These are phyloP conservation scores for Mycena rosella DNA, from an alignment of 768 basidiomycete species.

Conservation along the genomic window DNA sequence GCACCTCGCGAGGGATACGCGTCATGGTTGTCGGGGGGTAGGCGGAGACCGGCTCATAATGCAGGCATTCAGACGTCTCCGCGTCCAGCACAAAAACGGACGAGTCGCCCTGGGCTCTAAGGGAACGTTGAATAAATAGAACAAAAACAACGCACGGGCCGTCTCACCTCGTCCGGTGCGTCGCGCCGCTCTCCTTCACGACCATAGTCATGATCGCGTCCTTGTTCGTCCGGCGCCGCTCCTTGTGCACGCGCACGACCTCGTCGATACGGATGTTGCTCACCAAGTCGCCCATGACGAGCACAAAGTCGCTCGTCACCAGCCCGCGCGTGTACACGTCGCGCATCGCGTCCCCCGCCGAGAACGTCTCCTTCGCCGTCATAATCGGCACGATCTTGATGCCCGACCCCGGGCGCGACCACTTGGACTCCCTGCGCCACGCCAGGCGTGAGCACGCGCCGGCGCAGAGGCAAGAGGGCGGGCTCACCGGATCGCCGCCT, in stretches of 20 bases:
- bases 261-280: slow-evolving; percentile 94
- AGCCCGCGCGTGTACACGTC: slow-evolving; percentile 94
- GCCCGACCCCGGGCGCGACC: slow-evolving; percentile 83
- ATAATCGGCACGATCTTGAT: slow-evolving; percentile 89
- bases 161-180: slow-evolving; percentile 79
- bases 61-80: slow-evolving; percentile 82
- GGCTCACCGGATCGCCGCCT: slow-evolving; percentile 84
- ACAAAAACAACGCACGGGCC: neutral
- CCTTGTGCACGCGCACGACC: slow-evolving; percentile 90
- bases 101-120: slow-evolving; percentile 78
- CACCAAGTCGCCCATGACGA: slow-evolving; percentile 92
- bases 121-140: slow-evolving; percentile 1
- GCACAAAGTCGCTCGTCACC: slow-evolving; percentile 91
- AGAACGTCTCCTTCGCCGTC: slow-evolving; percentile 88
- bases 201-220: slow-evolving; percentile 98
- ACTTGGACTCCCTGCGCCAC: slow-evolving; percentile 77
- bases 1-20: slow-evolving; percentile 82
- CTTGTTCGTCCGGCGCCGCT: slow-evolving; percentile 86
- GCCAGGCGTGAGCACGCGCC: slow-evolving; percentile 18
- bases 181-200: slow-evolving; percentile 80
- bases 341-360: slow-evolving; percentile 92
- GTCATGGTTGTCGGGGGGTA: slow-evolving; percentile 74
- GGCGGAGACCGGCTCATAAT: slow-evolving; percentile 83
- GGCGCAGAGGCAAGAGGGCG: neutral
- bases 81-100: slow-evolving; percentile 85